These are phyloP conservation scores for Pseudogymnoascus sp. DNA, from an alignment of 2,329 filamentous ascomycete genomes.

Conservation along the genomic window DNA sequence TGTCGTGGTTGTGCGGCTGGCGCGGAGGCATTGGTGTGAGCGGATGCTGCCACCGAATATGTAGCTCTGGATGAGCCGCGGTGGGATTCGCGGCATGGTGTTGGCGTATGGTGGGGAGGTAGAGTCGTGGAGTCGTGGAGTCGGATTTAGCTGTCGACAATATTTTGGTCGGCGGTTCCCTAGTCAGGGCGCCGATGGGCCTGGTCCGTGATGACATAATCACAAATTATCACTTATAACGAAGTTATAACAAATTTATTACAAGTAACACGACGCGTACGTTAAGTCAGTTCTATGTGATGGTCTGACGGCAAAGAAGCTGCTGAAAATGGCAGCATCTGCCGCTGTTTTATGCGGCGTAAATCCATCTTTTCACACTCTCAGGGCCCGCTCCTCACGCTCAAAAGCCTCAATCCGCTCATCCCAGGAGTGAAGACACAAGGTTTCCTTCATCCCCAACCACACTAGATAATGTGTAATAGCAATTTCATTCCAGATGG, in stretches of 20 bases:
- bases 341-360: background rate
- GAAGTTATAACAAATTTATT: background rate
- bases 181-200: background rate
- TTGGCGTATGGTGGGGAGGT: background rate
- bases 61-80: slow-evolving; percentile 23
- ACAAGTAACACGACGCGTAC: background rate
- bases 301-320: background rate
- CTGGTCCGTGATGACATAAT: background rate
- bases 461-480: background rate
- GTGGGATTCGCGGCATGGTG: slow-evolving; percentile 22
- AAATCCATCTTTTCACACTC: background rate
- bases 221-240: background rate
- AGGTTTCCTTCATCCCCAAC: background rate
- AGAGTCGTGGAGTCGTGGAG: background rate
- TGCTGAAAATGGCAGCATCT: background rate
- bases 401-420: background rate
- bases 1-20: slow-evolving; percentile 13
- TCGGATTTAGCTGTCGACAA: background rate
- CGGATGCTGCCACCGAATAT: slow-evolving; percentile 23
- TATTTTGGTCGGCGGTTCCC: background rate
- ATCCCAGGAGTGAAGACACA: background rate
- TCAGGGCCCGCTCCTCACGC: background rate
- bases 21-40: slow-evolving; percentile 21
- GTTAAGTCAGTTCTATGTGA: background rate
- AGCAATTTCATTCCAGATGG: background rate